These are phyloP conservation scores for Onygenales sp. DNA, from an alignment of 2,329 filamentous ascomycete genomes.

Conservation along the genomic window DNA sequence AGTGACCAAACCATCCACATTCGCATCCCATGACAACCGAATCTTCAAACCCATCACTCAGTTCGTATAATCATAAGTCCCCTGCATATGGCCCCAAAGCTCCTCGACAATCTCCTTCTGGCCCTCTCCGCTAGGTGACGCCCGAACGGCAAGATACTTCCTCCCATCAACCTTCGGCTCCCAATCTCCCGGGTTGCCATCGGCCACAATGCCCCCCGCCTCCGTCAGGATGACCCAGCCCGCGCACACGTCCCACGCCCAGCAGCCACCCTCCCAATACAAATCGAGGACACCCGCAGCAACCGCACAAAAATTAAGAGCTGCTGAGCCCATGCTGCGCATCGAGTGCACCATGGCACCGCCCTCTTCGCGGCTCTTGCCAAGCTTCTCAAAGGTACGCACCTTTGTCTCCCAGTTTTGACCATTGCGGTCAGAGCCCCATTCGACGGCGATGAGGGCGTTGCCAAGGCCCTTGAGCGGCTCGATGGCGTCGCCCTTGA, in stretches of 20 bases:
- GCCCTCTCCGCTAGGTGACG: conserved; percentile 20
- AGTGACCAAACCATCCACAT: no score
- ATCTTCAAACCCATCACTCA: neutral
- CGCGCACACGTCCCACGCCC: conserved; percentile 58
- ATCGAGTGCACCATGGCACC: conserved; percentile 55
- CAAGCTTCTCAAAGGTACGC: conserved; percentile 43
- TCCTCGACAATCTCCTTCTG: conserved; percentile 34
- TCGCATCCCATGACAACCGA: neutral
- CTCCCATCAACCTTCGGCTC: conserved; percentile 46
- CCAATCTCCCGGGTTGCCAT: conserved; percentile 51
- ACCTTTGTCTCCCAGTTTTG: conserved; percentile 49
- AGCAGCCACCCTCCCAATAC: conserved; percentile 59
- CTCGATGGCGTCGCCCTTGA: conserved; percentile 33
- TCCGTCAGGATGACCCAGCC: conserved; percentile 53
- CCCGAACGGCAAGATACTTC: conserved; percentile 39
- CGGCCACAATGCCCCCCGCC: conserved; percentile 50
- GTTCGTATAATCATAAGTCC: conserved; percentile 24
- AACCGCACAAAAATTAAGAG: conserved; percentile 51
- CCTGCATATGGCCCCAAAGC: conserved; percentile 32
- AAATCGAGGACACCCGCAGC: conserved; percentile 48
- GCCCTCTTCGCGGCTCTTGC: conserved; percentile 40
- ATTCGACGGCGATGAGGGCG: conserved; percentile 50
- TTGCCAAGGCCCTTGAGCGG: conserved; percentile 40
- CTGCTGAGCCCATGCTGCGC: conserved; percentile 48
- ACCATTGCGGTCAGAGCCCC: conserved; percentile 49